Evolutionary conservation across 164 flowering plant genomes (phyloP), one percentile per base, ranked within the genome.

Genomic region (Buxus sempervirens): DNA sequence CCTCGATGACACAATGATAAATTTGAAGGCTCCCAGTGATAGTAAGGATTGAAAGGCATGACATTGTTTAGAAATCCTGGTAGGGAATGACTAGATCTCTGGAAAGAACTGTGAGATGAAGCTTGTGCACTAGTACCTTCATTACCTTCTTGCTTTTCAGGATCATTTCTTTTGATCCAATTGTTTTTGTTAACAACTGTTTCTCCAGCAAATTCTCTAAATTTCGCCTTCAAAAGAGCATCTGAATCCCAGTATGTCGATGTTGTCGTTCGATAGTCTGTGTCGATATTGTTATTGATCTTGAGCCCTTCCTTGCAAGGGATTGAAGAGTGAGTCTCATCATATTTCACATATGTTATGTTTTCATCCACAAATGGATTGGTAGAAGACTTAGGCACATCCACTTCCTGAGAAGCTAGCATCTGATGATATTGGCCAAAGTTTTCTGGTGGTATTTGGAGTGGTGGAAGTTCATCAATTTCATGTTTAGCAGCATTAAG

Each of bases 381-480:
- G 9, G n/a, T n/a, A n/a, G n/a, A n/a, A n/a, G n/a, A n/a, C n/a
- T n/a, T 79, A 4, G 73, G 38, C 26, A 65, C 66, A 42, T 41
- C 72, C 12, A 42, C 64, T 65, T 75, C 77, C 54, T 72, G 78
- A 51, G 78, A 65, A 66, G 53, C 41, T 59, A 65, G 25, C 72
- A 77, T 42, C 1, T 74, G 85, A 60, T 81, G 77, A 60, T 57
- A 77, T 18, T 77, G 82, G 69, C 60, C 54, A 24, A 81, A 76
- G 64, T 45, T 68, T 24, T 76, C 84, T 6, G 79, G 80, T 22
- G 79, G 85, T 23, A 86, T 77, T 61, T 85, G 93, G 3, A 91
- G 85, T 0, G 93, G 93, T 55, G 97, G 95, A 22, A 91, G 86
- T 56, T 85, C 83, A 68, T 88, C 90, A 24, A 91, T 91, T 25